Percentiles rank a stretch among this genome's conserved stretches.
Evolutionary conservation across 2,329 filamentous ascomycete species (phyloP).

Genomic region (Colletotrichum scovillei): DNA sequence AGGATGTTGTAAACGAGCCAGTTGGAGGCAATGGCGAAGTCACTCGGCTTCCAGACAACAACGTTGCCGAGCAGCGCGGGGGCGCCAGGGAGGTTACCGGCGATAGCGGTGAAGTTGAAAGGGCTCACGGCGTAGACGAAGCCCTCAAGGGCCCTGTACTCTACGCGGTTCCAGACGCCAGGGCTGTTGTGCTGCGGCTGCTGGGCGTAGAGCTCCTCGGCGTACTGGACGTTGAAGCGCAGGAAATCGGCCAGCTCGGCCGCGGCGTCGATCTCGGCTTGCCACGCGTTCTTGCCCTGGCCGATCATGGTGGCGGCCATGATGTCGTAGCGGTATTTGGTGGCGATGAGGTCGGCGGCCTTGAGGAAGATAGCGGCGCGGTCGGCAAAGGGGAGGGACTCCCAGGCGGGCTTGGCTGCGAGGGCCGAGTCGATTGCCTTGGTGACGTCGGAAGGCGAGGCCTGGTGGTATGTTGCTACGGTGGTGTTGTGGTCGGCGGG

Average conservation of each 20-base stretch:
- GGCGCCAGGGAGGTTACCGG: slow-evolving; percentile 84
- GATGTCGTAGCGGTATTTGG: slow-evolving; percentile 95
- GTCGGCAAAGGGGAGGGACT: slow-evolving; percentile 87
- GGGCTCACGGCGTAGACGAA: slow-evolving; percentile 95
- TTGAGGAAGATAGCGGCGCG: slow-evolving; percentile 95
- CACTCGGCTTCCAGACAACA: slow-evolving; percentile 96
- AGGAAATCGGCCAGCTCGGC: slow-evolving; percentile 94
- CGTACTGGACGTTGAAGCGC: slow-evolving; percentile 93
- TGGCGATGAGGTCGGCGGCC: slow-evolving; percentile 89
- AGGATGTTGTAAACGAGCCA: slow-evolving; percentile 92
- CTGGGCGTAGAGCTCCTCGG: slow-evolving; percentile 87
- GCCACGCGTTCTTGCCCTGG: slow-evolving; percentile 98
- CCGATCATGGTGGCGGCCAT: slow-evolving; percentile 97
- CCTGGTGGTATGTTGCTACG: slow-evolving; percentile 87
- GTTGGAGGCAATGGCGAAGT: slow-evolving; percentile 88
- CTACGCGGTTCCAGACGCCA: slow-evolving; percentile 91
- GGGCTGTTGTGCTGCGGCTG: slow-evolving; percentile 87
- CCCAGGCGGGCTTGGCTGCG: slow-evolving; percentile 88
- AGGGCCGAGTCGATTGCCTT: slow-evolving; percentile 86
- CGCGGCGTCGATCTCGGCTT: slow-evolving; percentile 97
- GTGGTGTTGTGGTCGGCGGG: slow-evolving; percentile 82
- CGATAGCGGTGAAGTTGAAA: slow-evolving; percentile 98
- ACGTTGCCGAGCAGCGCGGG: slow-evolving; percentile 94
- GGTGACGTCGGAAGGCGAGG: slow-evolving; percentile 79
- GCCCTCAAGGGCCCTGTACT: slow-evolving; percentile 90